Evolutionary conservation across 495 filamentous ascomycete species (phyloP), one percentile per base, ranked within the genome.

Genomic region (Choiromyces venosus): DNA sequence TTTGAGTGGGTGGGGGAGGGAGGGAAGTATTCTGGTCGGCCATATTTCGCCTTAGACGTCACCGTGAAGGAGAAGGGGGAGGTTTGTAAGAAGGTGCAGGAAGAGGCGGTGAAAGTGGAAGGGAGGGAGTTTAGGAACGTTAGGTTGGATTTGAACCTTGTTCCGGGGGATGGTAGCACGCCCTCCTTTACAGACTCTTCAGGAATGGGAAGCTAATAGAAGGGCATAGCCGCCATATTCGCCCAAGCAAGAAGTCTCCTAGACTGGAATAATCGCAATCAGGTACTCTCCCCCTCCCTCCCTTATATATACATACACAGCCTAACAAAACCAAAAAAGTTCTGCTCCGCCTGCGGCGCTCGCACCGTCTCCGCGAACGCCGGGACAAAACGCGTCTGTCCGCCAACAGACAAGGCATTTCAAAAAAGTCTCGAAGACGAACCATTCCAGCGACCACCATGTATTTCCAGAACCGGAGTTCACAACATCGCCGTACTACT

Each of bases 241-340:
- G 96, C 92, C n/a, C 91, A 95, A 80, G 91, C 93, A 4, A 91
- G 94, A 76, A 89, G 92, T n/a, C 83, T 97, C 46, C 81, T 94
- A 38, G 95, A 98, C 84, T 99, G 95, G 95, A 98, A 99, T 83
- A 87, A 85, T 67, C 91, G 94, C 65, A 97, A 97, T 80, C 69
- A 72, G 40, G 97, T 93, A 84, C 97, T 95, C 83, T 93, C 88
- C 16, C 88, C 89, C 69, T 97, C 95, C 84, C 93, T 85, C 92
- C 74, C 89, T 10, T 97, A 94, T 5, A 83, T 97, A 70, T 92
- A 92, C 29, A 87, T 96, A 46, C 92, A 97, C 81, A 93, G 89
- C 10, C 95, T 95, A 65, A 93, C 91, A 64, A 99, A 99, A 83
- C 90, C n/a, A n/a, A n/a, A n/a, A n/a, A n/a, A 72, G 44, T 98